A percentile compares a stretch with the other conserved stretches of the same genome.
Evolutionary conservation across 2,329 filamentous ascomycete genomes (phyloP).

Genomic region (Hypomyces rosellus): DNA sequence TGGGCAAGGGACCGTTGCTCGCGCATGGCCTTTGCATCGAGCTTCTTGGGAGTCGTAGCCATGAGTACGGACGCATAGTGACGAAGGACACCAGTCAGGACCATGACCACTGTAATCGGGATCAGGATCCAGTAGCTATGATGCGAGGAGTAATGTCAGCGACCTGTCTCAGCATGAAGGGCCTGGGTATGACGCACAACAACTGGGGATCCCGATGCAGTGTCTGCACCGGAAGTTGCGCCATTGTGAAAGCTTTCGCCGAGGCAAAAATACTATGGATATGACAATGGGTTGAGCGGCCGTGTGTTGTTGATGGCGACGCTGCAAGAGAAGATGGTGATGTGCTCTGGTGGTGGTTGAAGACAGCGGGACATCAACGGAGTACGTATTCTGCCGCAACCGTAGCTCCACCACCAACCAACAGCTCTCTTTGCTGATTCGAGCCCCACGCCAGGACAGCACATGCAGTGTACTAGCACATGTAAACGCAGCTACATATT

Average conservation of each 20-base stretch:
- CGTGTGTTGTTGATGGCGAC: neutral
- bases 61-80: conserved; percentile 96
- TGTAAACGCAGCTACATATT: no score
- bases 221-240: conserved; percentile 80
- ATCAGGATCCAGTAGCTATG: conserved; percentile 96
- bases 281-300: neutral
- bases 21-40: conserved; percentile 66
- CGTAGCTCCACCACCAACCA: no score
- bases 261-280: neutral
- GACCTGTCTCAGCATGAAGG: neutral
- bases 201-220: conserved; percentile 98
- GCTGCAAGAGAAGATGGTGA: neutral
- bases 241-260: conserved; percentile 50
- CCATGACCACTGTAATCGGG: conserved; percentile 96
- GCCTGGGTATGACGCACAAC: conserved; percentile 59
- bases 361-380: no score
- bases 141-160: conserved; percentile 21
- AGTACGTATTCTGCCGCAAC: no score
- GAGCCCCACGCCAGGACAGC: no score
- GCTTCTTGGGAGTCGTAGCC: conserved; percentile 75
- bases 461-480: no score
- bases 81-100: conserved; percentile 88
- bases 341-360: neutral
- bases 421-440: no score
- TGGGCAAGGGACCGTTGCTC: conserved; percentile 82